Evolutionary conservation across 2,329 filamentous ascomycete species (phyloP).

Genomic region (Fusarium sp.): DNA sequence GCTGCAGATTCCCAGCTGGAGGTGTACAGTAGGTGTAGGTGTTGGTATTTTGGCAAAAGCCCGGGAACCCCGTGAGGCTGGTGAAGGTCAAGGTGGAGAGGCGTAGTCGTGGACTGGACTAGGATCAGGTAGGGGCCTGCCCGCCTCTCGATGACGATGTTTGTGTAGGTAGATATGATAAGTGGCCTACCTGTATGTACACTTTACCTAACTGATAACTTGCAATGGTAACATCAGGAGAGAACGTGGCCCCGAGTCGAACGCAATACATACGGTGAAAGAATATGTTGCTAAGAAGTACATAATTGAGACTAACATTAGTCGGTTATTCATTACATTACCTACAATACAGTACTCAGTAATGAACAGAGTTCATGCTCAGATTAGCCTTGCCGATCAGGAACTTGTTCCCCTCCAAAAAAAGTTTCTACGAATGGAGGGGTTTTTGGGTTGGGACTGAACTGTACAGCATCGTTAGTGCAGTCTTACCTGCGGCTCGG

Average conservation of each 20-base stretch:
- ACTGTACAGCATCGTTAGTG: background rate
- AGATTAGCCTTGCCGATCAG: conserved; percentile 12
- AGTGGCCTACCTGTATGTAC: background rate
- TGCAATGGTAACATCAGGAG: conserved; percentile 8
- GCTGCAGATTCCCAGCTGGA: conserved; percentile 19
- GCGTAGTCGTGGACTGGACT: conserved; percentile 14
- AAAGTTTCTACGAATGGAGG: conserved; percentile 10
- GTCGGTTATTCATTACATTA: background rate
- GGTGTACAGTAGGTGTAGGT: background rate
- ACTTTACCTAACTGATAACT: background rate
- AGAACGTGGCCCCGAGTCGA: conserved; percentile 13
- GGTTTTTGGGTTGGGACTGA: background rate
- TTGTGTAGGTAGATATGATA: conserved; percentile 27
- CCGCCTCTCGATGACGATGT: conserved; percentile 23
- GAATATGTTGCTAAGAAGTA: background rate
- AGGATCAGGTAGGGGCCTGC: background rate
- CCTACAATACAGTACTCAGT: background rate
- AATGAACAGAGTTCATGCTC: conserved; percentile 2
- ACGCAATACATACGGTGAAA: conserved; percentile 19
- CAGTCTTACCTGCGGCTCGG: conserved; percentile 28
- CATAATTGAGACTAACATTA: background rate
- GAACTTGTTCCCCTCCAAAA: conserved; percentile 9
- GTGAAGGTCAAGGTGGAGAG: conserved; percentile 18
- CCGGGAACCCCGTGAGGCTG: conserved; percentile 44
- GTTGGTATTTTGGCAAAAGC: conserved; percentile 19